These are phyloP conservation scores for Phytophthora europaea DNA, from an alignment of 352 stramenopile species.

Conservation along the genomic window DNA sequence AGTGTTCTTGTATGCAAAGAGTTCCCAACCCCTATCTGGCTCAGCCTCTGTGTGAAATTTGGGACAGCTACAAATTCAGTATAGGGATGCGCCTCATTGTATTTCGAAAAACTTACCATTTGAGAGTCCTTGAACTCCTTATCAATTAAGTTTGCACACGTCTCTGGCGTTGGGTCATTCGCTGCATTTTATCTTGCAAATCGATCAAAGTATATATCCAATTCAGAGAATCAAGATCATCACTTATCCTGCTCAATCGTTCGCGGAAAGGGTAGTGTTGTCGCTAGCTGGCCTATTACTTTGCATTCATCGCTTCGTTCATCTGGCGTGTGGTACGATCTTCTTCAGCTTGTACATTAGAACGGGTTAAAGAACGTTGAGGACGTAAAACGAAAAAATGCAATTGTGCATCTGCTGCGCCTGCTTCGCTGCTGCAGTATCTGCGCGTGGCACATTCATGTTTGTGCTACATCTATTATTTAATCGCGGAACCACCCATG, in stretches of 20 bases:
- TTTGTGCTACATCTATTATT: too few species aligned
- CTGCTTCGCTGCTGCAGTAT: too few species aligned
- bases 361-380: constrained; percentile 1
- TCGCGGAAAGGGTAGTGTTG: constrained; percentile 23
- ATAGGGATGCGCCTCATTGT: not conserved
- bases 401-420: too few species aligned
- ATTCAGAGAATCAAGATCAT: constrained; percentile 11
- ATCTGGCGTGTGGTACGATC: not conserved
- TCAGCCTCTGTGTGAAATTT: constrained; percentile 21
- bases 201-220: constrained; percentile 39
- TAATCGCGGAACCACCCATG: too few species aligned
- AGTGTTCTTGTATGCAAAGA: constrained; percentile 13
- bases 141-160: constrained; percentile 61
- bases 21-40: constrained; percentile 22
- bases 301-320: constrained; percentile 11
- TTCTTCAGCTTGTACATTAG: constrained; percentile 14
- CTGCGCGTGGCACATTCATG: too few species aligned
- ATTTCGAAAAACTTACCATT: constrained; percentile 37
- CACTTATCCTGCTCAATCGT: constrained; percentile 3
- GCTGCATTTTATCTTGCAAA: constrained; percentile 58
- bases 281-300: constrained; percentile 27
- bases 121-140: constrained; percentile 66
- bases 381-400: too few species aligned
- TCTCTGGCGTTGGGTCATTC: constrained; percentile 61
- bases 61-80: not conserved